Percentiles rank a stretch among this genome's conserved stretches.
phyloP scores from a whole-genome alignment of 1,284 basidiomycete species.

The Malassezia restricta region DNA sequence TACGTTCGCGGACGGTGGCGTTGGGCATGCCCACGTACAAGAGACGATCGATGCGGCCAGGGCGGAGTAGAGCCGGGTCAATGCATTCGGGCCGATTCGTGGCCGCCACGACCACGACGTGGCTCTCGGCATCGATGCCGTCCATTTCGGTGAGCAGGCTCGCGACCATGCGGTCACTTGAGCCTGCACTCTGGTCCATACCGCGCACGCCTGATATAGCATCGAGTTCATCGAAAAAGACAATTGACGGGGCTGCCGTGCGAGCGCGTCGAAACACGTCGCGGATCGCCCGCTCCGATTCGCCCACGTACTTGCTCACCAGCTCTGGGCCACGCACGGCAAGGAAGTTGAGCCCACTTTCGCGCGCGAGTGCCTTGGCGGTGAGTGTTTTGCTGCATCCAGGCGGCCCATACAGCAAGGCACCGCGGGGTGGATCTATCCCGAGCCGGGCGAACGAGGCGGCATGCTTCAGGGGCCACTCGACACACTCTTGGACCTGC shows the following conservation, averaged over 20 bases:
- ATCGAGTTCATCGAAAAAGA: constrained; percentile 98
- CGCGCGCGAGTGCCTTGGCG: constrained; percentile 82
- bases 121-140: constrained; percentile 80
- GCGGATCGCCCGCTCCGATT: constrained; percentile 84
- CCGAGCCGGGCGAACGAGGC: constrained; percentile 77
- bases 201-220: constrained; percentile 71
- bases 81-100: constrained; percentile 90
- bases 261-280: constrained; percentile 92
- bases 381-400: constrained; percentile 95
- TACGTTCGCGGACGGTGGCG: constrained; percentile 63
- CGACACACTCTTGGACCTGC: constrained; percentile 47
- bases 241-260: constrained; percentile 79
- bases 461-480: constrained; percentile 83
- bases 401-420: constrained; percentile 88
- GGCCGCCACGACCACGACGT: constrained; percentile 86
- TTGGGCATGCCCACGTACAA: constrained; percentile 90
- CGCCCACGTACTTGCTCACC: constrained; percentile 91
- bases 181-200: constrained; percentile 48
- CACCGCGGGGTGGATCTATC: constrained; percentile 73
- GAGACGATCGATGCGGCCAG: constrained; percentile 86
- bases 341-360: constrained; percentile 90
- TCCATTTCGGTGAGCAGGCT: constrained; percentile 92
- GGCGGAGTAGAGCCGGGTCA: constrained; percentile 84
- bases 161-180: constrained; percentile 67
- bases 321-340: constrained; percentile 98